Evolutionary conservation across 2,329 filamentous ascomycete genomes (phyloP), one percentile per base, ranked within the genome.

Genomic region (Fusarium brevicatenulatum): DNA sequence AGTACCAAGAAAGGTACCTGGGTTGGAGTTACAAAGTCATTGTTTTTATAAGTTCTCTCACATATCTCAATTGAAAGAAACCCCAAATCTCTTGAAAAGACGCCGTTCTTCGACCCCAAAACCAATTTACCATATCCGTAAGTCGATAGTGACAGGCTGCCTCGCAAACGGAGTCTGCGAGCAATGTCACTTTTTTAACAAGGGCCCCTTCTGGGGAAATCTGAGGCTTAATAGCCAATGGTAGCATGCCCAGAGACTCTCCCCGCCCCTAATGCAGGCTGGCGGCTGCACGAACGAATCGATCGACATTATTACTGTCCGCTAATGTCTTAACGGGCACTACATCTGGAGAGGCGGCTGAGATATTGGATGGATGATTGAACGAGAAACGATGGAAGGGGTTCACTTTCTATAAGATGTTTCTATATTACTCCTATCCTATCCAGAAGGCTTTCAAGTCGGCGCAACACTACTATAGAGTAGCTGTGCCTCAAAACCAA

Each of bases 281-380:
- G 72, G 73, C 59, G 50, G 67, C 54, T 67, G 72, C 70, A 64
- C 73, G 63, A 75, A 68, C 68, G 63, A 71, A 78, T 78, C 75
- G 76, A 78, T 78, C 76, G 76, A 70, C 71, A 66, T 74, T 73
- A 47, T 59, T 47, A 57, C 37, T 72, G 32, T 57, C 69, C 60
- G 47, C 58, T 66, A 72, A 70, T 70, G 55, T 67, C 66, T 60
- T 40, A 25, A 73, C 39, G 53, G 66, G 23, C 43, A 34, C 47
- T 55, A 30, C 46, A 46, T 54, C 47, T 67, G 39, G 9, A 50
- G 49, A 63, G 42, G 47, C 52, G 66, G 43, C 39, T 58, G 60
- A 59, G 42, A 68, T 49, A 50, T 25, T 37, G 42, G 37, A 54
- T 34, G 37, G 47, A 40, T 56, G 30, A 52, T 34, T 53, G 37